Conservation (phyloP, 768 basidiomycete genomes). For the Leccinum rimulosum region DNA sequence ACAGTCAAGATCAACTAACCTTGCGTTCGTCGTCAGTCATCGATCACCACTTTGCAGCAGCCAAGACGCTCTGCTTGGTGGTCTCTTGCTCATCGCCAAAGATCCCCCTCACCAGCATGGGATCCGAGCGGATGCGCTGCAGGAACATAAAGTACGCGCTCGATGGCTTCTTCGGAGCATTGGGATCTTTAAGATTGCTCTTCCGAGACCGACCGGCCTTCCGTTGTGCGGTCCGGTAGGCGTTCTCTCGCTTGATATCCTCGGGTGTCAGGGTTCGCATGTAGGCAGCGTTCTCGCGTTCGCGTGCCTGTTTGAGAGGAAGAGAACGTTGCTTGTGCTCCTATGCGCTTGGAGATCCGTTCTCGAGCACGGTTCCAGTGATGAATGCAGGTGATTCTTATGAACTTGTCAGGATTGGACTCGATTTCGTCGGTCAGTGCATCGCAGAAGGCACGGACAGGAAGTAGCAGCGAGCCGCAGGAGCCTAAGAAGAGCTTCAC, state of each 20-base stretch:
- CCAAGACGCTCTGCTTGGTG: conserved; percentile 90
- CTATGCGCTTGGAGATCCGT: conserved; percentile 47
- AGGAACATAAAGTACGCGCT: conserved; percentile 95
- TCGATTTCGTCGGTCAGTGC: conserved; percentile 34
- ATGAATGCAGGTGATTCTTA: conserved; percentile 36
- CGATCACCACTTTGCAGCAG: conserved; percentile 89
- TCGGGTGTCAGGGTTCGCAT: conserved; percentile 88
- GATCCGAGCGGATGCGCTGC: conserved; percentile 82
- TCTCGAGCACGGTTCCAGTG: conserved; percentile 40
- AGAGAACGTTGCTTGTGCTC: conserved; percentile 79
- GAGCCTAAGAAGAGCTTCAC: too few species aligned
- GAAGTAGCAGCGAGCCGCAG: too few species aligned
- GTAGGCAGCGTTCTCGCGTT: conserved; percentile 79
- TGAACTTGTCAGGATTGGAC: conserved; percentile 55
- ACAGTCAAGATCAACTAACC: conserved; percentile 43
- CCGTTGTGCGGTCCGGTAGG: conserved; percentile 86
- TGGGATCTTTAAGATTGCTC: conserved; percentile 95
- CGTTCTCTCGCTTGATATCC: conserved; percentile 93
- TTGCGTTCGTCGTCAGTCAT: conserved; percentile 93
- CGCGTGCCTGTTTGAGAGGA: conserved; percentile 80
- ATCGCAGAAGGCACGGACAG: too few species aligned
- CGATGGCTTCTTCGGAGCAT: conserved; percentile 94
- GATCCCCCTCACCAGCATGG: conserved; percentile 68
- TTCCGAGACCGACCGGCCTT: conserved; percentile 90
- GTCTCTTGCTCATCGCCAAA: conserved; percentile 92